Evolutionary conservation across 192 early-diverging fungal species (phyloP), one percentile per base, ranked within the genome.

Genomic region (Lobosporangium transversale): DNA sequence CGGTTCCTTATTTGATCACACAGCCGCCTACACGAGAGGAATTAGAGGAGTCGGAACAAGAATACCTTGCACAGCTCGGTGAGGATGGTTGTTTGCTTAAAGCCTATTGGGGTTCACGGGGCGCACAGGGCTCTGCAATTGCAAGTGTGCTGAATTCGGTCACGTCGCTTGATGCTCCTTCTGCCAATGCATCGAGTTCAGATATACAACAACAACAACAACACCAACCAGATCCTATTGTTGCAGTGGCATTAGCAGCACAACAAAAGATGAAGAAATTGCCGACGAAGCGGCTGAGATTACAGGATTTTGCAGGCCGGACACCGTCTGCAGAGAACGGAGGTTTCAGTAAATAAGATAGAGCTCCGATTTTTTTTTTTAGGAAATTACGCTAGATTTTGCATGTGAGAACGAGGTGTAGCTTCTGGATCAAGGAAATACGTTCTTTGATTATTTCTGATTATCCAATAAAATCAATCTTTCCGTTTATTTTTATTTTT

Each of bases 51-150:
- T 47, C 52, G 1, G 63, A 76, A 10, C 71, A 75, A 15, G 63
- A 55, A 27, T 75, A 75, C 33, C 32, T 75, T 1, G 51, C 57
- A 4, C 63, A 75, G 29, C 42, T 75, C 2, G 71, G 71, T 0
- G 71, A 75, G n/a, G 71, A 75, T 21, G 71, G 71, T 0, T 66
- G 71, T 62, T 30, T 75, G 29, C 21, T 75, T 17, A 75, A 66
- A 35, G 64, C 71, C 17, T 75, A 75, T 33, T 75, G 71, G 71
- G 71, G 71, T 1, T 51, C 63, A 3, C 71, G 71, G 29, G 71
- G 71, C 4, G 62, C 71, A 0, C 71, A 75, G 44, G 63, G 63
- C 3, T 61, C 63, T 2, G 65, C 71, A 14, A 30, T 75, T 43
- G 71, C 63, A 2, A 50, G 53, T 21, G 57, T 75, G 2, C 44